phyloP scores from a whole-genome alignment of 2,329 filamentous ascomycete genomes.

The Fusarium abutilonis region DNA sequence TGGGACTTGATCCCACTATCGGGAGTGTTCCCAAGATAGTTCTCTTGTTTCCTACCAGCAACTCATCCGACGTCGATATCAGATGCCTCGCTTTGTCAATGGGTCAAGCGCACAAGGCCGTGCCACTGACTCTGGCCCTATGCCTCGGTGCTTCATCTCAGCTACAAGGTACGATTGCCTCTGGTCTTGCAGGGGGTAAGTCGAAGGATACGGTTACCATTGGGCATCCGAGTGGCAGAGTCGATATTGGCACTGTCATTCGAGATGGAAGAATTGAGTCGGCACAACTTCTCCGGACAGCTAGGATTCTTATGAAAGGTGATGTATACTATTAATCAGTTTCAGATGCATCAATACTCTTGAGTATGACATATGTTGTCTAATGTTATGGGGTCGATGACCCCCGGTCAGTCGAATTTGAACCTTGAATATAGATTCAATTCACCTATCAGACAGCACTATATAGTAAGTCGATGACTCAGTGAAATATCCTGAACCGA shows the following conservation, averaged over 20 bases:
- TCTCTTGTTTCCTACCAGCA: conserved; percentile 53
- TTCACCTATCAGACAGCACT: not conserved
- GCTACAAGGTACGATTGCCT: conserved; percentile 56
- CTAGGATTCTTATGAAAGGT: conserved; percentile 61
- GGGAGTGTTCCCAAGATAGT: conserved; percentile 71
- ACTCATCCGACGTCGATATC: conserved; percentile 50
- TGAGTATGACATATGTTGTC: not conserved
- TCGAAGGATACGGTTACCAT: conserved; percentile 51
- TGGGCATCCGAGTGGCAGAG: conserved; percentile 58
- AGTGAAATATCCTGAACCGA: too few relatives aligned
- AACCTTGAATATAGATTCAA: not conserved
- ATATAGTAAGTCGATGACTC: too few relatives aligned
- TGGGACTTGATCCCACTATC: conserved; percentile 64
- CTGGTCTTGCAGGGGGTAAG: conserved; percentile 43
- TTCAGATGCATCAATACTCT: not conserved
- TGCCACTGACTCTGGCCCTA: conserved; percentile 65
- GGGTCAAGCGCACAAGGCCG: conserved; percentile 65
- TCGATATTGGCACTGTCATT: conserved; percentile 58
- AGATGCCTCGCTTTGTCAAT: conserved; percentile 62
- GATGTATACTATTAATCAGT: conserved; percentile 54
- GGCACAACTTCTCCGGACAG: conserved; percentile 59
- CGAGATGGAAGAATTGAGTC: conserved; percentile 53
- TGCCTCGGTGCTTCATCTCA: conserved; percentile 61
- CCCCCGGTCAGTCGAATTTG: not conserved
- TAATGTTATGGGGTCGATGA: not conserved